Evolutionary conservation across 495 filamentous ascomycete genomes (phyloP).

Genomic region (Penicillium silybi): DNA sequence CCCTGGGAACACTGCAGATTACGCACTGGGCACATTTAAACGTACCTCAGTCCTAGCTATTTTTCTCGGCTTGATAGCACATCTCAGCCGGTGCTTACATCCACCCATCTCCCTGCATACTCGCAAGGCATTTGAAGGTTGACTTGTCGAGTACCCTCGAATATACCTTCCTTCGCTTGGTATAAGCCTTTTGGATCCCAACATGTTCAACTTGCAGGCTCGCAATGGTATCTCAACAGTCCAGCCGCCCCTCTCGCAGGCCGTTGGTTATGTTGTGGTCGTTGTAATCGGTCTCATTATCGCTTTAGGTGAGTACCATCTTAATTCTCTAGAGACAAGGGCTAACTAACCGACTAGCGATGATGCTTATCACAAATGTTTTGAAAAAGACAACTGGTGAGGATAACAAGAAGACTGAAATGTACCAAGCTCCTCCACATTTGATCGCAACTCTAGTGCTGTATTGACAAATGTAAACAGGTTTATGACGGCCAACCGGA

Average conservation of each 20-base stretch:
- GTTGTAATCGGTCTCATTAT: slow-evolving; percentile 30
- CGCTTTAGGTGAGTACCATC: slow-evolving; percentile 21
- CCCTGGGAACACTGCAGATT: not conserved
- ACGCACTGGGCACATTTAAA: not conserved
- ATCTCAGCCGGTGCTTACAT: not conserved
- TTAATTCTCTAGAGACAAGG: not conserved
- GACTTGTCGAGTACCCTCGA: not conserved
- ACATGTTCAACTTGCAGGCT: slow-evolving; percentile 13
- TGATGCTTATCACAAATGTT: slow-evolving; percentile 34
- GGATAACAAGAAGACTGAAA: slow-evolving; percentile 41
- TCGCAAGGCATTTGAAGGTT: no score
- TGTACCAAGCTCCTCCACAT: slow-evolving; percentile 12
- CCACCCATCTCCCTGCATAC: no score
- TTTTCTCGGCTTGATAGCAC: not conserved
- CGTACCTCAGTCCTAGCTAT: not conserved
- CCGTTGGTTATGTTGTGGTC: slow-evolving; percentile 36
- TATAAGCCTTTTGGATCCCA: no score
- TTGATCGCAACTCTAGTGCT: not conserved
- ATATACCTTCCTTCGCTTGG: not conserved
- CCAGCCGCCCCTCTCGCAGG: slow-evolving; percentile 34
- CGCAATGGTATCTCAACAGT: slow-evolving; percentile 20
- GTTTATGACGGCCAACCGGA: slow-evolving; percentile 42
- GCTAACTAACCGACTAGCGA: slow-evolving; percentile 16
- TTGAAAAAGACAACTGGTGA: slow-evolving; percentile 36
- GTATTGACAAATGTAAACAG: slow-evolving; percentile 12